Base-by-base conservation (phyloP, 2,329 filamentous ascomycete species). In the Fusarium acutatum region DNA sequence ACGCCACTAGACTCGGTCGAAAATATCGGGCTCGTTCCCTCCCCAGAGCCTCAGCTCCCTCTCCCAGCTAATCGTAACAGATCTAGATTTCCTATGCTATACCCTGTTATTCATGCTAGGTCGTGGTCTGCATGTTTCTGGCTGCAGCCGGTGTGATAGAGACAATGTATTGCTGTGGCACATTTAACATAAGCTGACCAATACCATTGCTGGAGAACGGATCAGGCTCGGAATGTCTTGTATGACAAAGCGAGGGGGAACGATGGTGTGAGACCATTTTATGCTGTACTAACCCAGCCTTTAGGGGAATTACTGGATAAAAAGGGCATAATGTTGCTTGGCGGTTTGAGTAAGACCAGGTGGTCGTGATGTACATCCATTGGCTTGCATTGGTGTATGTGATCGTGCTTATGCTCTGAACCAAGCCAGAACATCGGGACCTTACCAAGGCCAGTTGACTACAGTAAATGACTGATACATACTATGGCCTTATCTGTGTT, bases 51-150 rank as follows among this genome's bases (percentile, higher is more conserved):
- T 22, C 43, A 22, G 15, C 18, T 10, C 2, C 2, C 18, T 15
- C 5, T 0, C 6, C 0, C 8, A 28, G 3, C 18, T 4, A 46
- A 28, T 28, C 18, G 8, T 5, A 20, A 6, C 1, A 20, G 6
- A 28, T 8, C 24, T 46, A 9, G 5, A 20, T 22, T 22, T 4
- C 43, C 6, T 14, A 46, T 28, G 8, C 24, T 7, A 28, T 7
- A 5, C 12, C 18, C 5, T 5, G 24, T 14, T 14, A 0, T 20
- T 20, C 2, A 3, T 20, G 0, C 5, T 3, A 46, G 8, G 43
- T 3, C 18, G 0, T 4, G 43, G 8, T 5, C 2, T 15, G 9
- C 8, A 3, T 46, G 5, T 28, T 46, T 28, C 24, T 28, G 43
- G 43, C 43, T 46, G 43, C 18, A 46, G 13, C 13, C 43, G 43